phyloP scores from a whole-genome alignment of 106 monocot species.

The Platanthera zijinensis region DNA sequence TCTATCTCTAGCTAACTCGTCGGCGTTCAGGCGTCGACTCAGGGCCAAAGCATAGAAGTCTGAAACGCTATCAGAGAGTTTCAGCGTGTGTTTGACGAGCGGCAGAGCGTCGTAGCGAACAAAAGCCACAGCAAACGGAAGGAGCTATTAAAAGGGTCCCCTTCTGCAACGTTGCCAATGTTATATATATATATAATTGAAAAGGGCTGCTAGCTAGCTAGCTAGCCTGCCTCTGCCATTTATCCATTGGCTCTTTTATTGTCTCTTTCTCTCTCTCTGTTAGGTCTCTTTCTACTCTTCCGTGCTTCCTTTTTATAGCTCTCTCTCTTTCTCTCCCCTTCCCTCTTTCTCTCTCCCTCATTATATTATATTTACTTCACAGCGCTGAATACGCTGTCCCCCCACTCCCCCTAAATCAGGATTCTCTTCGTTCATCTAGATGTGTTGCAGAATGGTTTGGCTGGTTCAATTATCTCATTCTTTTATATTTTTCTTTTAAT shows the following conservation, averaged over 20 bases:
- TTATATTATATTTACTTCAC: neutral
- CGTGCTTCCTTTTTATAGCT: neutral
- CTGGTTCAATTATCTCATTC: too few species aligned
- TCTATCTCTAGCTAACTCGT: neutral
- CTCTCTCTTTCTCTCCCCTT: neutral
- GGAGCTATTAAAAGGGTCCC: neutral
- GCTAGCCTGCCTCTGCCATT: too few species aligned
- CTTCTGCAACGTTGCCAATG: too few species aligned
- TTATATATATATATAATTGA: too few species aligned
- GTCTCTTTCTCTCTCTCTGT: neutral
- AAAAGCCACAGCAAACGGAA: constrained; percentile 9
- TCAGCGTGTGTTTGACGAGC: neutral
- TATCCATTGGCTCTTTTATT: neutral
- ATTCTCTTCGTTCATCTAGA: too few species aligned
- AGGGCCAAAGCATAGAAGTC: neutral
- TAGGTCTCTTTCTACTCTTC: neutral
- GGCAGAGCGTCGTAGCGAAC: neutral
- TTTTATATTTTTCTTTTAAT: too few species aligned
- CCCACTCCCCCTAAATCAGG: too few species aligned
- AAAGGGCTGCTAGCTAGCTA: too few species aligned
- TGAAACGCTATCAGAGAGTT: constrained; percentile 6
- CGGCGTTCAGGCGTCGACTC: neutral
- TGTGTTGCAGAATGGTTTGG: too few species aligned
- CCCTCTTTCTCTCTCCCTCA: neutral
- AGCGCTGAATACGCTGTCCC: neutral